These are phyloP conservation scores for Plicaturopsis crispa DNA, from an alignment of 768 basidiomycete genomes.

Conservation along the genomic window DNA sequence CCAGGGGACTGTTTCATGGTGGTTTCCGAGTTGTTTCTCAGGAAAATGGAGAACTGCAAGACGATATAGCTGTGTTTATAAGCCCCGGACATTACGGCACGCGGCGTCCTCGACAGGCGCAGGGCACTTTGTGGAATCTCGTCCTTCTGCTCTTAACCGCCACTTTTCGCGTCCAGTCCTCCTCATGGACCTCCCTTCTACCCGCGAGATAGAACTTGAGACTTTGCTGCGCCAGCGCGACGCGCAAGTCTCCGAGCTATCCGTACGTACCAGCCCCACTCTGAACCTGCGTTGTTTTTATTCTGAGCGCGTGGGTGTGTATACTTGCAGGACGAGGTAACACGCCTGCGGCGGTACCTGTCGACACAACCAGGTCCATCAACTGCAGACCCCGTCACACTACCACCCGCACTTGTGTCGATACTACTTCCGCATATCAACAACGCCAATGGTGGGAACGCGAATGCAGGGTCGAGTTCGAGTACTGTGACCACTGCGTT, in stretches of 20 bases:
- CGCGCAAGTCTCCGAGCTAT: slow-evolving; percentile 61
- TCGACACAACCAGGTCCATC: slow-evolving; percentile 52
- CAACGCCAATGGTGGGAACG: slow-evolving; percentile 19
- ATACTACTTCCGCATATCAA: slow-evolving; percentile 63
- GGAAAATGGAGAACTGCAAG: no score
- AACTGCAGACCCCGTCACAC: slow-evolving; percentile 52
- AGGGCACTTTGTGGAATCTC: no score
- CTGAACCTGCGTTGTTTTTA: slow-evolving; percentile 2
- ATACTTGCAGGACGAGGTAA: slow-evolving; percentile 59
- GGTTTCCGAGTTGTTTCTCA: no score
- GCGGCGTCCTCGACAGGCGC: no score
- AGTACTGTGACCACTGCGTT: slow-evolving; percentile 67
- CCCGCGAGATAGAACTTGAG: slow-evolving; percentile 79
- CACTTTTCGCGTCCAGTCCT: no score
- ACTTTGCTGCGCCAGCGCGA: slow-evolving; percentile 70
- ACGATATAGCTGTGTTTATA: no score
- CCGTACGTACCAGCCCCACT: slow-evolving; percentile 37
- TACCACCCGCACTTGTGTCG: slow-evolving; percentile 66
- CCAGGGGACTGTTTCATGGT: no score
- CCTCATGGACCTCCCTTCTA: slow-evolving; percentile 67
- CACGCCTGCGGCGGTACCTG: slow-evolving; percentile 59
- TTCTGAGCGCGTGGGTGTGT: slow-evolving; percentile 8
- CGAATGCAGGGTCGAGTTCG: slow-evolving; percentile 26
- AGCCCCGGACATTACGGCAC: no score
- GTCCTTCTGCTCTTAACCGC: no score